Evolutionary conservation across 1,284 basidiomycete genomes (phyloP).

Genomic region (Trametes sp.): DNA sequence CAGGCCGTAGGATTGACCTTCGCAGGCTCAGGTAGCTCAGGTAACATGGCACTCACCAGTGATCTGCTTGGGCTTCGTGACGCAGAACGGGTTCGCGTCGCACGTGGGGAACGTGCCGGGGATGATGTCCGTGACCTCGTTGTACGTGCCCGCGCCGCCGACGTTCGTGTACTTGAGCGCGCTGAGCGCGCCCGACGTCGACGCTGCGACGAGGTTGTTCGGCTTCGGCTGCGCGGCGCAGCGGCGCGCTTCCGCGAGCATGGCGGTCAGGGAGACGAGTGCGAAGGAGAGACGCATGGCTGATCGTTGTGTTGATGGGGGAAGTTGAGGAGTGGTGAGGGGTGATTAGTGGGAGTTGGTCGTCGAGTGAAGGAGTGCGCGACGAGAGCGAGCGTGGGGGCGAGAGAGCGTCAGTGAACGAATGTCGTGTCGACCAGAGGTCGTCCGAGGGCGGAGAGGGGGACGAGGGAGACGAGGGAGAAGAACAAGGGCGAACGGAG

Average conservation of each 20-base stretch:
- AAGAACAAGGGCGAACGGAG: conserved; percentile 9
- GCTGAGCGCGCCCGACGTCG: conserved; percentile 38
- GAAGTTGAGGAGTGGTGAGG: too few relatives aligned
- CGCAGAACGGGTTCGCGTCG: conserved; percentile 37
- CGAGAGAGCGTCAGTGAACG: conserved; percentile 14
- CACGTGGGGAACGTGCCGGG: conserved; percentile 40
- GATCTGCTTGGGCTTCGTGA: conserved; percentile 34
- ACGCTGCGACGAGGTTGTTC: conserved; percentile 32
- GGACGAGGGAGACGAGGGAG: conserved; percentile 7
- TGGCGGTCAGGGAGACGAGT: conserved; percentile 16
- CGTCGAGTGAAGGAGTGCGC: conserved; percentile 1
- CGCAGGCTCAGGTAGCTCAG: background rate
- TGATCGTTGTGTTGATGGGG: background rate
- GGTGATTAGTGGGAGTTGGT: background rate
- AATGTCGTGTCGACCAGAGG: conserved; percentile 13
- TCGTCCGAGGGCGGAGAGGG: background rate
- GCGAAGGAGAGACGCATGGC: conserved; percentile 21
- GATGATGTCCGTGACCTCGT: conserved; percentile 41
- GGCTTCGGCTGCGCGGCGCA: conserved; percentile 18
- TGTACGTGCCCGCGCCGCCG: conserved; percentile 39
- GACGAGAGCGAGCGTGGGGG: conserved; percentile 8
- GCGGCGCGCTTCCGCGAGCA: conserved; percentile 8
- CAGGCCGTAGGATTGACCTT: too few relatives aligned
- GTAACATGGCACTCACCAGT: conserved; percentile 32
- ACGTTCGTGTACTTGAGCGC: conserved; percentile 42